These are phyloP conservation scores for Spiraea crenata DNA, from an alignment of 331 rosid genomes.

Conservation along the genomic window DNA sequence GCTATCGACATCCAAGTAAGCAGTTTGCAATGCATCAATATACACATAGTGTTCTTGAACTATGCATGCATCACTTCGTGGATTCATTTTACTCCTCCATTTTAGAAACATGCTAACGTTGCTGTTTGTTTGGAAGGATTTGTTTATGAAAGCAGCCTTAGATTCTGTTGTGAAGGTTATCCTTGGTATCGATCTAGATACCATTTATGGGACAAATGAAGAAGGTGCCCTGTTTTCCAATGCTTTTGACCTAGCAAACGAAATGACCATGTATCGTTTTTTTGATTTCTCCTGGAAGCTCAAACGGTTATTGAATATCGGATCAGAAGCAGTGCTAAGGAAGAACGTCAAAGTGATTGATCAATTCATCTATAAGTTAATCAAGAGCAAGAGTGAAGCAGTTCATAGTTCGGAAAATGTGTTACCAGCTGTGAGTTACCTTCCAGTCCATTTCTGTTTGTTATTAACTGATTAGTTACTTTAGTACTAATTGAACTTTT, in stretches of 20 bases:
- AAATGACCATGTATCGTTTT: neutral
- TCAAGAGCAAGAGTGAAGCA: conserved; percentile 3
- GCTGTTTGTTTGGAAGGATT: conserved; percentile 14
- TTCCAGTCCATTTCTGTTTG: neutral
- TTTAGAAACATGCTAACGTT: neutral
- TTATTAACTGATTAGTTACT: neutral
- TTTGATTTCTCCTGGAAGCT: conserved; percentile 16
- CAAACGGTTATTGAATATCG: conserved; percentile 17
- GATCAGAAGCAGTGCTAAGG: conserved; percentile 16
- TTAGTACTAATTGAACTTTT: neutral
- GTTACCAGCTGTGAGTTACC: conserved; percentile 12
- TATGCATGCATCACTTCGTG: no score
- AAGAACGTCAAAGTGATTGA: conserved; percentile 9
- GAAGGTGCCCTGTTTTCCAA: conserved; percentile 12
- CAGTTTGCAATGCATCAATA: neutral
- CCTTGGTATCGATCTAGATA: conserved; percentile 22
- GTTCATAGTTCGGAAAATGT: neutral
- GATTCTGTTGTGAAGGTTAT: conserved; percentile 19
- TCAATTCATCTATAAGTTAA: conserved; percentile 8
- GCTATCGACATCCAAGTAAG: conserved; percentile 2
- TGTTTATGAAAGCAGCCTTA: conserved; percentile 15
- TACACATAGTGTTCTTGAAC: neutral
- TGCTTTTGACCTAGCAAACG: conserved; percentile 20
- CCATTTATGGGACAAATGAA: conserved; percentile 19
- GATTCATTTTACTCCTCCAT: no score